These are phyloP conservation scores for Sechiopsis laciniata DNA, from an alignment of 306 rosid species.

Conservation along the genomic window DNA sequence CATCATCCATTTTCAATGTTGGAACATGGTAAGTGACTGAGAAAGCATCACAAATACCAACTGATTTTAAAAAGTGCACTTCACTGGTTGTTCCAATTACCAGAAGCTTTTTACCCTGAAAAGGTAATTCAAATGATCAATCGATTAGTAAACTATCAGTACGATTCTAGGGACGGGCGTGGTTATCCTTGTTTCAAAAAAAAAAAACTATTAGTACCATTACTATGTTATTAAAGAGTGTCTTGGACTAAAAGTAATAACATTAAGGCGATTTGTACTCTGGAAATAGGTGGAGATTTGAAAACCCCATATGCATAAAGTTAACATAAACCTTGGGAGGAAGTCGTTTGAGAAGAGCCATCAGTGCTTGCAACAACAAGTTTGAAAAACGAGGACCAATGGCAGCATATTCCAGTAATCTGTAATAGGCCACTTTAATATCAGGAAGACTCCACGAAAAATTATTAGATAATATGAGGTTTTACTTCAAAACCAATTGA, in stretches of 20 bases:
- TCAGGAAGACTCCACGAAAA: background rate
- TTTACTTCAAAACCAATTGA: too few species aligned
- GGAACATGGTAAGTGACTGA: conserved; percentile 79
- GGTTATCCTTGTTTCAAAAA: too few species aligned
- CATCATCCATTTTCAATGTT: conserved; percentile 51
- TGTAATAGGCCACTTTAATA: conserved; percentile 24
- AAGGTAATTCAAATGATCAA: conserved; percentile 20
- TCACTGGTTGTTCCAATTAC: conserved; percentile 94
- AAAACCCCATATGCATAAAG: conserved; percentile 14
- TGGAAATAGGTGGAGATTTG: background rate
- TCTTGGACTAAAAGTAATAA: background rate
- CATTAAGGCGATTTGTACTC: background rate
- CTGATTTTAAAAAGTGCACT: conserved; percentile 64
- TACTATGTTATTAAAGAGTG: background rate
- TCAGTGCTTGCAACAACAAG: conserved; percentile 68
- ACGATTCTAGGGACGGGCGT: too few species aligned
- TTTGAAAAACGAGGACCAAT: conserved; percentile 97
- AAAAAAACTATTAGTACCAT: background rate
- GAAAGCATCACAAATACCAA: conserved; percentile 73
- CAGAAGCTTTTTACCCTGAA: conserved; percentile 89
- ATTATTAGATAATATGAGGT: too few species aligned
- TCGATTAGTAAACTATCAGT: conserved; percentile 11
- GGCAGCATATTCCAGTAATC: conserved; percentile 78
- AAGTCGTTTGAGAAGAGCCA: conserved; percentile 78
- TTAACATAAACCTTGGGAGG: conserved; percentile 74